Base-by-base conservation (phyloP, 2,329 filamentous ascomycete species). In the Zopfia rhizophila region DNA sequence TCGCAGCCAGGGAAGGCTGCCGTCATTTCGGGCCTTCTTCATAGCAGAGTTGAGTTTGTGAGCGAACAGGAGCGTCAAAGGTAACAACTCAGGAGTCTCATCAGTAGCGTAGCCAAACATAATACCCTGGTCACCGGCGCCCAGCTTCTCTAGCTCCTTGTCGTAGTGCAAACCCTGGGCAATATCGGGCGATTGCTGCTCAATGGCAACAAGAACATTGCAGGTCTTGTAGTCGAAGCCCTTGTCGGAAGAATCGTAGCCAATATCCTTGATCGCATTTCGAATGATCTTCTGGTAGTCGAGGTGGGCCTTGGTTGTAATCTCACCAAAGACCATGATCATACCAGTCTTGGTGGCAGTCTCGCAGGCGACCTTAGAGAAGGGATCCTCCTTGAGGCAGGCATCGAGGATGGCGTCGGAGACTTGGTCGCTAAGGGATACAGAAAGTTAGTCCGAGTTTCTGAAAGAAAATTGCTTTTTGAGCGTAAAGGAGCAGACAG, bases 101-200 rank as follows among this genome's bases (percentile, higher is more conserved):
- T 99, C 94, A 69, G 94, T 96, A 76, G 94, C 94, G 84, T 99
- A 99, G 69, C 94, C 94, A 79, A 99, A 99, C 94, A 99, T 99
- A 84, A 99, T 97, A 83, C 94, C 94, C 84, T 99, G 94, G 80
- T 99, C 94, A 88, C 94, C 94, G 56, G 94, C 94, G 78, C 94
- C 94, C 60, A 99, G 88, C 80, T 96, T 88, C 86, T 99, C 94
- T 37, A 99, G 88, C 63, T 91, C 91, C 82, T 97, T 85, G 61
- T 99, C 94, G 77, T 96, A 96, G 84, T 97, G 91, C 46, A 99
- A 90, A 84, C 94, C 94, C 82, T 97, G 94, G 65, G 94, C 94
- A 72, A 99, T 99, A 78, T 99, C 94, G 70, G 93, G 90, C 51
- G 93, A 97, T 81, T 99, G 94, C 82, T 99, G 86, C 87, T 99